Percentiles rank a stretch among this genome's conserved stretches.
phyloP scores from a whole-genome alignment of 495 filamentous ascomycete species.

The Penicillium crystallinum region DNA sequence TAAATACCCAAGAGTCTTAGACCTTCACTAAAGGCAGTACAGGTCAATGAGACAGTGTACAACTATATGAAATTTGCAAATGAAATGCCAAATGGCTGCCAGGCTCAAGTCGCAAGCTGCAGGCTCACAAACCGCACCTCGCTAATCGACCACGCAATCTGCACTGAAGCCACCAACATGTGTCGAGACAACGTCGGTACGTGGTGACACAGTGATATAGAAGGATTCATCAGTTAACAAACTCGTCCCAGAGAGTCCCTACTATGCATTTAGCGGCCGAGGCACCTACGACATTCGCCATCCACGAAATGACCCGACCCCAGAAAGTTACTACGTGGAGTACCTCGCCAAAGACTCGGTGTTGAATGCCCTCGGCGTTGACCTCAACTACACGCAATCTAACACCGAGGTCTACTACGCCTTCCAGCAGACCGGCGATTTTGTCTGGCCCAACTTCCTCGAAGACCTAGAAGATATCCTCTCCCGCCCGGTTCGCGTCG shows the following conservation, averaged over 20 bases:
- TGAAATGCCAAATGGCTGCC: conserved; percentile 53
- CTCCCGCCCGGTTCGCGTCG: conserved; percentile 53
- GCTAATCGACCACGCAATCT: conserved; percentile 34
- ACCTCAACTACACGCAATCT: conserved; percentile 59
- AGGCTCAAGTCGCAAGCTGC: conserved; percentile 51
- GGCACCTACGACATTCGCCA: conserved; percentile 61
- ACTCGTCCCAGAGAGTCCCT: conserved; percentile 28
- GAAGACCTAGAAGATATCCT: conserved; percentile 51
- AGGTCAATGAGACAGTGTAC: conserved; percentile 53
- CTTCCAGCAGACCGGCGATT: conserved; percentile 50
- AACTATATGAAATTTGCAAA: conserved; percentile 45
- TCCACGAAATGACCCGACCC: conserved; percentile 53
- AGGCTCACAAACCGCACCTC: conserved; percentile 39
- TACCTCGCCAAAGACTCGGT: conserved; percentile 58
- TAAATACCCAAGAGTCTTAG: conserved; percentile 17
- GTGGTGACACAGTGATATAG: conserved; percentile 28
- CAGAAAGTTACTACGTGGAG: conserved; percentile 51
- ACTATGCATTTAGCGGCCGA: conserved; percentile 31
- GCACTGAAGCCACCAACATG: conserved; percentile 35
- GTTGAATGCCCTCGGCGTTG: conserved; percentile 56
- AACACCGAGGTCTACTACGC: conserved; percentile 45
- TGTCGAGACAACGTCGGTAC: conserved; percentile 40
- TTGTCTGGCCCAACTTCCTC: conserved; percentile 46
- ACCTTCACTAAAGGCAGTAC: neutral
- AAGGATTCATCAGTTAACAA: conserved; percentile 8